phyloP scores from a whole-genome alignment of 768 basidiomycete species.

The Kwoniella sp. region DNA sequence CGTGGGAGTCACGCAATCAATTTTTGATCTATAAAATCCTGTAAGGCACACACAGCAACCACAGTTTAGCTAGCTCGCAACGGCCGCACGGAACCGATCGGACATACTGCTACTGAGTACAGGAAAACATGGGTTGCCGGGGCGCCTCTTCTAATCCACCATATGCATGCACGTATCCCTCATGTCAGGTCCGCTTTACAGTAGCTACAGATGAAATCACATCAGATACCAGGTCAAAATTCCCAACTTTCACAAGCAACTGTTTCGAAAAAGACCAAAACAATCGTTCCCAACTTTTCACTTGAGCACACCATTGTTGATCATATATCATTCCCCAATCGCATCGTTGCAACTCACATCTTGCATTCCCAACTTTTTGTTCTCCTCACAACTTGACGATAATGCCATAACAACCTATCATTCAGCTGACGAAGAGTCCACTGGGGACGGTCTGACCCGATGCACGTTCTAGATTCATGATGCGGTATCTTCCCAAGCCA shows the following conservation, averaged over 20 bases:
- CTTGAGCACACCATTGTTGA: not conserved
- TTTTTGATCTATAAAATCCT: not conserved
- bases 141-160: not conserved
- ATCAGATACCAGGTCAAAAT: not conserved
- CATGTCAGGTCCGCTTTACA: too few relatives aligned
- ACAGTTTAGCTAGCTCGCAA: not conserved
- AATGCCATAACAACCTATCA: too few relatives aligned
- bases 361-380: constrained; percentile 1
- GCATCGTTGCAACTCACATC: not conserved
- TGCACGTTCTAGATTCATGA: too few relatives aligned
- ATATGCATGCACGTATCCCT: not conserved
- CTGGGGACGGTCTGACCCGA: too few relatives aligned
- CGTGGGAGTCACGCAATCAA: not conserved
- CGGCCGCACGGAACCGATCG: constrained; percentile 2
- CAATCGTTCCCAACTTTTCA: not conserved
- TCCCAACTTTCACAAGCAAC: not conserved
- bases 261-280: too few relatives aligned
- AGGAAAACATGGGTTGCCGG: not conserved
- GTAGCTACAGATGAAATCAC: not conserved
- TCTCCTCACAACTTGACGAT: not conserved
- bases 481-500: too few relatives aligned
- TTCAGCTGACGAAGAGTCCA: too few relatives aligned
- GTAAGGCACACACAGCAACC: too few relatives aligned
- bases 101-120: not conserved
- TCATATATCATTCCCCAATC: not conserved